Percentiles rank a stretch among this genome's conserved stretches.
phyloP scores from a whole-genome alignment of 331 rosid genomes.

The Malus hybrid region DNA sequence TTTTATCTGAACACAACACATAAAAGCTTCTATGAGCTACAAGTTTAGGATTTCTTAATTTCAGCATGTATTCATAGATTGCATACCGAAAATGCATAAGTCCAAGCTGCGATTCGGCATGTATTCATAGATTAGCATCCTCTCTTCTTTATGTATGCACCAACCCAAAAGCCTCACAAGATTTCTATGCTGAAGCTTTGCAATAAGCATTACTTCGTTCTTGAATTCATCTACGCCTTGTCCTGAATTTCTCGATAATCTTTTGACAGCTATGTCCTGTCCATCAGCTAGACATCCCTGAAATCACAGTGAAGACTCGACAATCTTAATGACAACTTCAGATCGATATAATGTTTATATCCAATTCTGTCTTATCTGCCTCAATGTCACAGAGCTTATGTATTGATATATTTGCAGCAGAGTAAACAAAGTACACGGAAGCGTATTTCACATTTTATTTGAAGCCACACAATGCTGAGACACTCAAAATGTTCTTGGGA shows the following conservation, averaged over 20 bases:
- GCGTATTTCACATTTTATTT: no score
- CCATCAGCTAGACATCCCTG: slow-evolving; percentile 25
- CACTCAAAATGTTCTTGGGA: no score
- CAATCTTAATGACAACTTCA: neutral
- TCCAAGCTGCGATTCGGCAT: slow-evolving; percentile 10
- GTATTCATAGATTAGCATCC: slow-evolving; percentile 15
- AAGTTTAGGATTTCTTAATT: neutral
- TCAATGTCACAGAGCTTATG: no score
- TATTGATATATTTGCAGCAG: no score
- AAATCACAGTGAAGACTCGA: neutral
- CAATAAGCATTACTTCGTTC: slow-evolving; percentile 9
- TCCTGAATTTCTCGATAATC: slow-evolving; percentile 21
- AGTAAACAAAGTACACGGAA: no score
- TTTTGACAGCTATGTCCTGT: slow-evolving; percentile 25
- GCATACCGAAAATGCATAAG: slow-evolving; percentile 17
- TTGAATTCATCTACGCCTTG: slow-evolving; percentile 14
- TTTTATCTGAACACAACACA: slow-evolving; percentile 6
- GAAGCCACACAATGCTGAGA: no score
- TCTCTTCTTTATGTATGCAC: slow-evolving; percentile 25
- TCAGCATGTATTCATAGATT: no score
- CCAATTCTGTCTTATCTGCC: no score
- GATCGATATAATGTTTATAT: neutral
- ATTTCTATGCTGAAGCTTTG: slow-evolving; percentile 27
- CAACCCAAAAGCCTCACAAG: slow-evolving; percentile 27
- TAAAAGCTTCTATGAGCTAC: neutral